Evolutionary conservation across 1,139 yeast species (phyloP), one percentile per base, ranked within the genome.

Genomic region (Meyerozyma sp.): DNA sequence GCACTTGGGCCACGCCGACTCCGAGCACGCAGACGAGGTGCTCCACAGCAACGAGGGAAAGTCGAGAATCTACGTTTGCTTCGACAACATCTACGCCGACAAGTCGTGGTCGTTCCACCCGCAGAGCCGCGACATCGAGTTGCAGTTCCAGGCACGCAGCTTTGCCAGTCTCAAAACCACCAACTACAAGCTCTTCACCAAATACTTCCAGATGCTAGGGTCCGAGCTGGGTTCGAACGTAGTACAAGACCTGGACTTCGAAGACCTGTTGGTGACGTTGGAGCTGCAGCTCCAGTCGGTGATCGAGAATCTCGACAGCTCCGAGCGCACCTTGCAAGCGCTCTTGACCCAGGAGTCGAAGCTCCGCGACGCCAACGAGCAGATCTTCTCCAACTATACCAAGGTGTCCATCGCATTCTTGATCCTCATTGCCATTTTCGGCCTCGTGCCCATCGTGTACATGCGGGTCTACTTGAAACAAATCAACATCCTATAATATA

Each of bases 41-140:
- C 47, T 63, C 43, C 51, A 56, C 36, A 53, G 57, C 35, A 54
- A 55, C 42, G 49, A 54, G 28, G 70, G 66, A 7, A 59, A 59
- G 42, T 64, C 69, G 4, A 52, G 59, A 34, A 60, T 72, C 18
- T 62, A 68, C 48, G 57, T 73, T 25, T 73, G 78, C 51, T 71
- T 72, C 52, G 76, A 73, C 53, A 73, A 73, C 49, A 45, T 71
- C 30, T 72, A 65, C 53, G 55, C 55, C 41, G 78, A 73, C 51
- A 65, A 65, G 49, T 67, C 73, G 11, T 73, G 77, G 77, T 63
- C 74, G 20, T 73, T 70, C 51, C 53, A 56, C 18, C 71, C 75
- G 5, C 46, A 49, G 30, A 38, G 53, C 3, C 57, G 60, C 37
- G 75, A 73, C 40, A 56, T 73, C 16, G 66, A 66, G 45, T 42